Percentiles rank a stretch among this genome's conserved stretches.
These are phyloP conservation scores for Candida morakotiae DNA, from an alignment of 805 yeast species.

Conservation along the genomic window DNA sequence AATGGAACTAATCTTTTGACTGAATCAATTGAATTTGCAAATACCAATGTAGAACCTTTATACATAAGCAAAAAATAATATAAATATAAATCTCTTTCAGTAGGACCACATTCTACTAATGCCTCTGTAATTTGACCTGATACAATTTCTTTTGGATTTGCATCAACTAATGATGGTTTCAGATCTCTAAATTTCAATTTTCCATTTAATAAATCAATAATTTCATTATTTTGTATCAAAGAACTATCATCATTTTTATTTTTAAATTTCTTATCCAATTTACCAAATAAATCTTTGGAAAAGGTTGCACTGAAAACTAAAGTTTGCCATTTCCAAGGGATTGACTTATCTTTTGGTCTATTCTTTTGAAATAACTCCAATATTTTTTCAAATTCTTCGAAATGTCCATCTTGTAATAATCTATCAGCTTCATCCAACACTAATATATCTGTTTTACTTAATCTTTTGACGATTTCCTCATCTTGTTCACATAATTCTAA, in stretches of 20 bases:
- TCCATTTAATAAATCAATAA: conserved; percentile 58
- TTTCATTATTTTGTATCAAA: conserved; percentile 49
- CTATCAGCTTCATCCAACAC: conserved; percentile 97
- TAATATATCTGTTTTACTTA: conserved; percentile 45
- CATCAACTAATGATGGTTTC: conserved; percentile 71
- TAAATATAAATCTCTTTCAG: conserved; percentile 83
- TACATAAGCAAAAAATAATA: conserved; percentile 84
- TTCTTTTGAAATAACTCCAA: conserved; percentile 56
- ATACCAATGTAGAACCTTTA: conserved; percentile 86
- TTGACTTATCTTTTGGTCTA: conserved; percentile 37
- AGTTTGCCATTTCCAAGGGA: conserved; percentile 63
- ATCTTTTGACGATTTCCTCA: conserved; percentile 37
- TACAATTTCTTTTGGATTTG: conserved; percentile 79
- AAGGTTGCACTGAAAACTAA: conserved; percentile 95
- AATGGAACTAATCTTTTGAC: conserved; percentile 82
- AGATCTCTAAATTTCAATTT: conserved; percentile 69
- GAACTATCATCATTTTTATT: conserved; percentile 26
- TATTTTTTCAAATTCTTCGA: conserved; percentile 82
- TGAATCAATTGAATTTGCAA: conserved; percentile 93
- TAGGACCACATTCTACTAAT: conserved; percentile 83
- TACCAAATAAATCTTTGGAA: conserved; percentile 74
- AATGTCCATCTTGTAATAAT: conserved; percentile 91
- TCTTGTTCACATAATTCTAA: conserved; percentile 73
- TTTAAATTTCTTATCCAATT: conserved; percentile 45
- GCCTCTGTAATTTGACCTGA: conserved; percentile 78